Conservation (phyloP, 176 grass and related monocot species). For the Melocanna baccifera region DNA sequence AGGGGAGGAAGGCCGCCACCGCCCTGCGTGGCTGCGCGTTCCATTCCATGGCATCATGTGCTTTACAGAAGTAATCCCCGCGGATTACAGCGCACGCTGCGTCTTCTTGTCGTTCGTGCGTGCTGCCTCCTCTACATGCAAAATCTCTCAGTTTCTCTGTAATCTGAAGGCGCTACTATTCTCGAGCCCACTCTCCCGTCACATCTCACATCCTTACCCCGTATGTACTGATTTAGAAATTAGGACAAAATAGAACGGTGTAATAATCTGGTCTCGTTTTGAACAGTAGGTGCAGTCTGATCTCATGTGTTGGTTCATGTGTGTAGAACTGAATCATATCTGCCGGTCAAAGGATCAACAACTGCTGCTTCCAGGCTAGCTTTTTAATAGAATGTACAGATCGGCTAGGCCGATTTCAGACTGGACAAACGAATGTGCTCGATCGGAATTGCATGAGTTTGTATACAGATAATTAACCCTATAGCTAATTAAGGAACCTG, state of each 20-base stretch:
- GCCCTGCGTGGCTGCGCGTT: background rate
- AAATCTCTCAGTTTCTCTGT: background rate
- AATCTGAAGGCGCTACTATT: background rate
- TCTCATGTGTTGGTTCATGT: too few relatives aligned
- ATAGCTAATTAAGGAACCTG: too few relatives aligned
- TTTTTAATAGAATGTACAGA: too few relatives aligned
- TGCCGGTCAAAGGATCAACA: too few relatives aligned
- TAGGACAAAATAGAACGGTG: background rate
- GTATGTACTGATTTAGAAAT: background rate
- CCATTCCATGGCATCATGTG: constrained; percentile 24
- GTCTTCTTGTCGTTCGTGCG: background rate
- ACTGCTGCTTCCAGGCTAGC: too few relatives aligned
- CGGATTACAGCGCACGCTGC: background rate
- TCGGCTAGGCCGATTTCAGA: too few relatives aligned
- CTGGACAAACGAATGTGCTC: too few relatives aligned
- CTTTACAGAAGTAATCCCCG: constrained; percentile 7
- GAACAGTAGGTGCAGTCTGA: too few relatives aligned
- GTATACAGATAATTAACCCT: too few relatives aligned
- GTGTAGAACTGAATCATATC: too few relatives aligned
- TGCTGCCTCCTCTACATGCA: background rate
- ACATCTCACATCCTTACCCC: background rate
- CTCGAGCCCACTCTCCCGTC: background rate
- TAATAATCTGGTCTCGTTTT: background rate
- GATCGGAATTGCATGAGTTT: too few relatives aligned
- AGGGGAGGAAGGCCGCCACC: background rate